Evolutionary conservation across 2,329 filamentous ascomycete genomes (phyloP).

Genomic region (Fusarium sp.): DNA sequence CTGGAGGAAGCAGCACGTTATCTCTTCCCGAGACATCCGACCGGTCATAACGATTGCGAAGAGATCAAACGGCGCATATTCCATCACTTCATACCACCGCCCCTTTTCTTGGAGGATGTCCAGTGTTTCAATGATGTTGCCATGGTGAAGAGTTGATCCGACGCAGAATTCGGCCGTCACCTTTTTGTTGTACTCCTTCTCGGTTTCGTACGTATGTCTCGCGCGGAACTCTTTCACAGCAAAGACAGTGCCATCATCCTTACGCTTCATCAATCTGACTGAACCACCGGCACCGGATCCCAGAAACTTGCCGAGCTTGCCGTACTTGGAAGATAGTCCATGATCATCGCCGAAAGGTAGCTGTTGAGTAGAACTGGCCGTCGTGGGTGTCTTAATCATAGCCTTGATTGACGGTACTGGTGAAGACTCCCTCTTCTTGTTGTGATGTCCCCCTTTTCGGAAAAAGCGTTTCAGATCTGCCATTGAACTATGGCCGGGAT

Average conservation of each 20-base stretch:
- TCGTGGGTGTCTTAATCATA: slow-evolving; percentile 58
- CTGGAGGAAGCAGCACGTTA: slow-evolving; percentile 90
- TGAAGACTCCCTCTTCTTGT: slow-evolving; percentile 73
- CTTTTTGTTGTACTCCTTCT: slow-evolving; percentile 97
- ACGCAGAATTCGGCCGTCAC: slow-evolving; percentile 98
- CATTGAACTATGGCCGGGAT: slow-evolving; percentile 78
- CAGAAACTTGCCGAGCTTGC: slow-evolving; percentile 92
- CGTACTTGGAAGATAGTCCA: slow-evolving; percentile 88
- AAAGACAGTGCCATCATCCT: slow-evolving; percentile 91
- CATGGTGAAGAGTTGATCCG: slow-evolving; percentile 94
- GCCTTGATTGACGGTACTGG: slow-evolving; percentile 63
- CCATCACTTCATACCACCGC: slow-evolving; percentile 99
- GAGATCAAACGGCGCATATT: slow-evolving; percentile 94
- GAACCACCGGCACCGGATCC: slow-evolving; percentile 95
- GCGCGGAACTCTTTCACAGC: slow-evolving; percentile 97
- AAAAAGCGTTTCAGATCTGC: slow-evolving; percentile 97
- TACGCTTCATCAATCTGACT: slow-evolving; percentile 91
- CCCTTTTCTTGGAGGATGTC: slow-evolving; percentile 95
- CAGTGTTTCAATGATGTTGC: slow-evolving; percentile 97
- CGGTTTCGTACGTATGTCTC: slow-evolving; percentile 89
- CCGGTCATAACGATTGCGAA: slow-evolving; percentile 99
- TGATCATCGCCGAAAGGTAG: slow-evolving; percentile 96
- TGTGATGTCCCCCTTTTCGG: slow-evolving; percentile 75
- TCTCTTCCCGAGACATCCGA: slow-evolving; percentile 91
- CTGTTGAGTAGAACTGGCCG: slow-evolving; percentile 62